Percentiles rank a stretch among this genome's conserved stretches.
phyloP scores from a whole-genome alignment of 2,329 filamentous ascomycete species.

The Neofusicoccum cordaticola region DNA sequence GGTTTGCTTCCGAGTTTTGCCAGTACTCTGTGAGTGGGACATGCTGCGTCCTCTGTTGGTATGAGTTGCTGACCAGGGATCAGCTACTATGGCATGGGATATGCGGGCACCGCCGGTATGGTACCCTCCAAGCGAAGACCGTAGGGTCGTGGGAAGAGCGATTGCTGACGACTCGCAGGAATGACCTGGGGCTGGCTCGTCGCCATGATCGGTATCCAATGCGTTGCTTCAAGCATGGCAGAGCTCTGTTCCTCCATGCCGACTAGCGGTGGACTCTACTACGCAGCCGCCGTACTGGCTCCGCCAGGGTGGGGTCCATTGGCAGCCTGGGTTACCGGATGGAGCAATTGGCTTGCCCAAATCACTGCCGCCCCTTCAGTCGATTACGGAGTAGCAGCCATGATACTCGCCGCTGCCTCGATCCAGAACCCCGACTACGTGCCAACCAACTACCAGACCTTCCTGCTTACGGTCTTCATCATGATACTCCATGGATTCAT shows the following conservation, averaged over 20 bases:
- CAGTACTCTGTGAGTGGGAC: constrained; percentile 51
- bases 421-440: constrained; percentile 65
- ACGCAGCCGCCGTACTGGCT: constrained; percentile 69
- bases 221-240: constrained; percentile 63
- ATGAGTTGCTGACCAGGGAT: background rate
- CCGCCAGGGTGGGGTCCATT: constrained; percentile 64
- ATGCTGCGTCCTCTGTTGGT: background rate
- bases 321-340: constrained; percentile 66
- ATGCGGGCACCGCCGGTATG: constrained; percentile 42
- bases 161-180: constrained; percentile 39
- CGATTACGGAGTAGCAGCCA: constrained; percentile 64
- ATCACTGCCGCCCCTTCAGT: constrained; percentile 65
- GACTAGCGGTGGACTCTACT: constrained; percentile 69
- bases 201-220: constrained; percentile 69
- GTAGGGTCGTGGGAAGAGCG: background rate
- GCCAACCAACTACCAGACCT: constrained; percentile 65
- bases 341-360: constrained; percentile 69
- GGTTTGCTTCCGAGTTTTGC: constrained; percentile 70
- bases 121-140: background rate
- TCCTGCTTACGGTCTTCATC: constrained; percentile 63
- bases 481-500: constrained; percentile 67
- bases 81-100: constrained; percentile 62
- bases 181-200: constrained; percentile 78
- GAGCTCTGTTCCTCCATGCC: constrained; percentile 73
- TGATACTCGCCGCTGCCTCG: constrained; percentile 69